Percentiles rank a stretch among this genome's conserved stretches.
Conservation (phyloP, 2,329 filamentous ascomycete genomes). For the Aphanoascus verrucosus region DNA sequence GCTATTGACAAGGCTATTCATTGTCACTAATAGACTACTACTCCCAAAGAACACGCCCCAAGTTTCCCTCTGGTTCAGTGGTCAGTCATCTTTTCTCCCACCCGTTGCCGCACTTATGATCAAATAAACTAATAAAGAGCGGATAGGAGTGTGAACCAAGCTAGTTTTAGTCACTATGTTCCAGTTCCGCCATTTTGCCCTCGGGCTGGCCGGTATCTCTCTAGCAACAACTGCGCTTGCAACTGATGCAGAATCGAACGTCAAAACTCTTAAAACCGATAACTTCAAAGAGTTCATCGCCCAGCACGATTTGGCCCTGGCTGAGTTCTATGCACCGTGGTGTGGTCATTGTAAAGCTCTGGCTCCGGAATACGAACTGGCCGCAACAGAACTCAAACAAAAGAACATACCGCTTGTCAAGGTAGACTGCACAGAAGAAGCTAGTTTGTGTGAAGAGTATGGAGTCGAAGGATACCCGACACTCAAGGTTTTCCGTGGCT, state of each 20-base stretch:
- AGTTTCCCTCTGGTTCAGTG: too few relatives aligned
- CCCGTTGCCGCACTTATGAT: too few relatives aligned
- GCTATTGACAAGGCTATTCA: too few relatives aligned
- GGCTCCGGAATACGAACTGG: constrained; percentile 45
- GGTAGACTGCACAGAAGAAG: constrained; percentile 83
- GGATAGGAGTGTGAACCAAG: not conserved
- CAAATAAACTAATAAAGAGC: too few relatives aligned
- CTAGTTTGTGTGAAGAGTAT: constrained; percentile 77
- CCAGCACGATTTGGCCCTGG: constrained; percentile 76
- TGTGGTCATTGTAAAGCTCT: constrained; percentile 98
- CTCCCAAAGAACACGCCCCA: too few relatives aligned
- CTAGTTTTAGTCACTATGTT: constrained; percentile 24
- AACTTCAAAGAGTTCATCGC: constrained; percentile 80
- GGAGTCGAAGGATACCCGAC: constrained; percentile 97
- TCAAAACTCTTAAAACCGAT: constrained; percentile 72
- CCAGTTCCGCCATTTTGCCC: constrained; percentile 30
- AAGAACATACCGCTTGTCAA: constrained; percentile 41
- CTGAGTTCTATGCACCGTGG: constrained; percentile 97
- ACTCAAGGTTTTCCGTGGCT: constrained; percentile 94
- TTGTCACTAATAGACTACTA: too few relatives aligned
- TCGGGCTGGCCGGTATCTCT: constrained; percentile 27
- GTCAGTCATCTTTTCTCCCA: too few relatives aligned
- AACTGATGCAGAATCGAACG: constrained; percentile 53
- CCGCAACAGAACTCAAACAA: constrained; percentile 39
- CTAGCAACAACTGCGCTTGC: constrained; percentile 29